These are phyloP conservation scores for Tagetes erecta DNA, from an alignment of 129 eudicot species.

Conservation along the genomic window DNA sequence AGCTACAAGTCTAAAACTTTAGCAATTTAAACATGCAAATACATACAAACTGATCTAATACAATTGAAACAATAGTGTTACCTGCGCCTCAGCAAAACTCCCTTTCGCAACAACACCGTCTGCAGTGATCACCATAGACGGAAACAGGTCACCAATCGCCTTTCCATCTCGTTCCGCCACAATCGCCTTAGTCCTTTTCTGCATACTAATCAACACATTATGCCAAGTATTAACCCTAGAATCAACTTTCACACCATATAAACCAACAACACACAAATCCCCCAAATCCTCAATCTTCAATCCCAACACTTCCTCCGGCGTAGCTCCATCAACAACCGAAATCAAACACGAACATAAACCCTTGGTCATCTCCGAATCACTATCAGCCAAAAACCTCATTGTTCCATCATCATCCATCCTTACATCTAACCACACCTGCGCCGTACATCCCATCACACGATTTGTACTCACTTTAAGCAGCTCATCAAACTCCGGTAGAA, in stretches of 20 bases:
- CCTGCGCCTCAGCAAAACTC: slow-evolving; percentile 96
- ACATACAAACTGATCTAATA: slow-evolving; percentile 1
- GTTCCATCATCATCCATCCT: slow-evolving; percentile 43
- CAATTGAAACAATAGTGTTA: slow-evolving; percentile 7
- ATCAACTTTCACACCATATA: slow-evolving; percentile 40
- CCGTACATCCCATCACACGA: slow-evolving; percentile 94
- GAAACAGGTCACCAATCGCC: slow-evolving; percentile 58
- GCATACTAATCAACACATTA: slow-evolving; percentile 93
- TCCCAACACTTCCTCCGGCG: slow-evolving; percentile 78
- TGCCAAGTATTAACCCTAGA: slow-evolving; percentile 90
- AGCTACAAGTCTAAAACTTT: slow-evolving; percentile 24
- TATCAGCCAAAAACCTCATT: slow-evolving; percentile 69
- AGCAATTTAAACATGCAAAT: background rate
- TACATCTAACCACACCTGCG: slow-evolving; percentile 87
- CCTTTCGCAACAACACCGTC: slow-evolving; percentile 81
- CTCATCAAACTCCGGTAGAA: slow-evolving; percentile 38
- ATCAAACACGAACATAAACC: slow-evolving; percentile 81
- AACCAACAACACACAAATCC: slow-evolving; percentile 54
- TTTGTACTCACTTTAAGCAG: slow-evolving; percentile 40
- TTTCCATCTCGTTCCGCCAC: slow-evolving; percentile 70
- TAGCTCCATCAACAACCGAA: slow-evolving; percentile 73
- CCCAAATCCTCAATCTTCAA: slow-evolving; percentile 70
- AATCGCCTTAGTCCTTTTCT: slow-evolving; percentile 81
- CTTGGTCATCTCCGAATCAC: slow-evolving; percentile 82
- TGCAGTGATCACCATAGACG: slow-evolving; percentile 68